phyloP scores from a whole-genome alignment of 2,329 filamentous ascomycete genomes.

The Tolypocladium album region DNA sequence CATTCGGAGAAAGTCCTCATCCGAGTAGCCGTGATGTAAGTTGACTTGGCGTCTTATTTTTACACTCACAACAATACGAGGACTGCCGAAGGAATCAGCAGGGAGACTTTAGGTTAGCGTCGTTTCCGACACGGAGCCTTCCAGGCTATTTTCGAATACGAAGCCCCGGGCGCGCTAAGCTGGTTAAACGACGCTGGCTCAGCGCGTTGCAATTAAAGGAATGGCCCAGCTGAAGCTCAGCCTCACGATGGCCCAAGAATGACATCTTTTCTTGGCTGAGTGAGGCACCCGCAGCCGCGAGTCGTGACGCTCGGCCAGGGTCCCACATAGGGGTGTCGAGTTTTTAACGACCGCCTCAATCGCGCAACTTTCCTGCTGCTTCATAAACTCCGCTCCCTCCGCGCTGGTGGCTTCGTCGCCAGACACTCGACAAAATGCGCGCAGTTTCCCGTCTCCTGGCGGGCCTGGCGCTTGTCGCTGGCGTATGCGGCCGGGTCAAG shows the following conservation, averaged over 20 bases:
- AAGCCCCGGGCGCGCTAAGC: not conserved
- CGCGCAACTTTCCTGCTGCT: not conserved
- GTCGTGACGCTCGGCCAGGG: not conserved
- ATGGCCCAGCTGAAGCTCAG: not conserved
- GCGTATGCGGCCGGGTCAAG: not conserved
- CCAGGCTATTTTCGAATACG: not conserved
- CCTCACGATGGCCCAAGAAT: not conserved
- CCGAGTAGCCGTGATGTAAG: not conserved
- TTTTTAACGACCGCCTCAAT: not conserved
- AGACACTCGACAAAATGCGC: not conserved
- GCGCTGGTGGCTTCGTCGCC: not conserved
- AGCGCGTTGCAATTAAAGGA: not conserved
- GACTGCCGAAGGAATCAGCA: not conserved
- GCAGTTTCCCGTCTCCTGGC: not conserved
- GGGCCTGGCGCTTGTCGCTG: not conserved
- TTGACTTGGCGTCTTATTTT: not conserved
- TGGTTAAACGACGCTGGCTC: not conserved
- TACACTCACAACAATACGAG: not conserved
- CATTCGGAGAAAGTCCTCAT: constrained; percentile 26
- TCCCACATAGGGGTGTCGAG: not conserved
- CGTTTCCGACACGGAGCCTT: not conserved
- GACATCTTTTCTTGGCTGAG: not conserved
- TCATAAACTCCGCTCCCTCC: not conserved
- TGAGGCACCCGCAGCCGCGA: not conserved
- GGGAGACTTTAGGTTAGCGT: not conserved